Percentiles rank a stretch among this genome's conserved stretches.
Evolutionary conservation across 768 basidiomycete species (phyloP).

Genomic region (Exsudoporus frostii): DNA sequence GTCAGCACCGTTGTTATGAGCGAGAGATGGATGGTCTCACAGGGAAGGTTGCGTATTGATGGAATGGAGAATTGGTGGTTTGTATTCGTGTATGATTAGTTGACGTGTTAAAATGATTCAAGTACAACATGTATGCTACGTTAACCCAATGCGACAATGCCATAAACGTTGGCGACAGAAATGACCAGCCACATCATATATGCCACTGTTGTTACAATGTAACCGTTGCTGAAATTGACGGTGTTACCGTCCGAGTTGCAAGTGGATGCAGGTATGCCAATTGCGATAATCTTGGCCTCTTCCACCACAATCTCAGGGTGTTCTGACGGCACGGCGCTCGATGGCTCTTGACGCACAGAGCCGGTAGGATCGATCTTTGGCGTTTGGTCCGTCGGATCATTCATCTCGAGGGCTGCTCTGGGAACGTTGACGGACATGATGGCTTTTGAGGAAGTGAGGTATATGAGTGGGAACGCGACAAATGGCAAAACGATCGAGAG

Average conservation of each 20-base stretch:
- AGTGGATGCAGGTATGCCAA: slow-evolving; percentile 4
- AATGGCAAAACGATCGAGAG: slow-evolving; percentile 47
- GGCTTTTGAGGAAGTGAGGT: slow-evolving; percentile 35
- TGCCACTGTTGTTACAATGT: slow-evolving; percentile 37
- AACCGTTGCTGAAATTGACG: slow-evolving; percentile 42
- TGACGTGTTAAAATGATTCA: background rate
- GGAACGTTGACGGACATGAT: slow-evolving; percentile 24
- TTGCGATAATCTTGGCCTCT: background rate
- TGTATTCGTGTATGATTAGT: slow-evolving; percentile 13
- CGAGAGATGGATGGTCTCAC: slow-evolving; percentile 60
- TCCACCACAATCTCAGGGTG: background rate
- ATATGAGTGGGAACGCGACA: slow-evolving; percentile 42
- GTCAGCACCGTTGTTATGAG: slow-evolving; percentile 63
- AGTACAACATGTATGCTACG: background rate
- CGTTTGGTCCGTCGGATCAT: background rate
- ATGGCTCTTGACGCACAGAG: slow-evolving; percentile 14
- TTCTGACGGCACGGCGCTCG: background rate
- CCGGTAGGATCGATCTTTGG: background rate
- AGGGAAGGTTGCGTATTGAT: slow-evolving; percentile 46
- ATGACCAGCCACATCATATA: slow-evolving; percentile 48
- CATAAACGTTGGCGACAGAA: slow-evolving; percentile 50
- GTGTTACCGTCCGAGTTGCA: slow-evolving; percentile 11
- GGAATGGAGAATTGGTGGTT: background rate
- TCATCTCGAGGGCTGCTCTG: background rate
- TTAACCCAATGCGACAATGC: slow-evolving; percentile 43